A percentile compares a stretch with the other conserved stretches of the same genome.
phyloP scores from a whole-genome alignment of 2,329 filamentous ascomycete species.

The Amauroascus verrucosus region DNA sequence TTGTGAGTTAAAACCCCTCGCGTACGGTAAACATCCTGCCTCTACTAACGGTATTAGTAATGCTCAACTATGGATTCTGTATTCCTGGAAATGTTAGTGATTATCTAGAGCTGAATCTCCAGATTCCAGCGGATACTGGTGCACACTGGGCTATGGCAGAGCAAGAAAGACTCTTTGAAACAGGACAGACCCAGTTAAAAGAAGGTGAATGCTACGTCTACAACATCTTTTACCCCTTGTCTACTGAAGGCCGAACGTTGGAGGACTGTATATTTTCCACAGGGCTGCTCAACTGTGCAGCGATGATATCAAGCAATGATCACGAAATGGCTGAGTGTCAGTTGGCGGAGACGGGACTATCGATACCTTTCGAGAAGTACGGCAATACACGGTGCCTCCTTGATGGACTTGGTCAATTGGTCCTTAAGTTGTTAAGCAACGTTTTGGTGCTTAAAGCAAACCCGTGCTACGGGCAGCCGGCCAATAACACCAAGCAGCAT shows the following conservation, averaged over 20 bases:
- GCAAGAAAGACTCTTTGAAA: slow-evolving; percentile 28
- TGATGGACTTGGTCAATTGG: slow-evolving; percentile 34
- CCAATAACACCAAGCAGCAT: slow-evolving; percentile 32
- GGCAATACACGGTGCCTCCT: slow-evolving; percentile 31
- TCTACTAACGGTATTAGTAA: slow-evolving; percentile 22
- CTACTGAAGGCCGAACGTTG: slow-evolving; percentile 25
- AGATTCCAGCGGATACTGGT: slow-evolving; percentile 31
- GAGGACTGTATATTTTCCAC: slow-evolving; percentile 37
- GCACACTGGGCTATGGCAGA: slow-evolving; percentile 29
- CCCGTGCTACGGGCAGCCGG: slow-evolving; percentile 20
- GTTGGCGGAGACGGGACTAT: slow-evolving; percentile 26
- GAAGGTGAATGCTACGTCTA: slow-evolving; percentile 36
- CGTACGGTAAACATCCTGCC: background rate
- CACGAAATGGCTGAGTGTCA: slow-evolving; percentile 31
- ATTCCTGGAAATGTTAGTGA: slow-evolving; percentile 36
- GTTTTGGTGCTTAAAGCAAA: slow-evolving; percentile 28
- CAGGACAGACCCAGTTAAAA: slow-evolving; percentile 16
- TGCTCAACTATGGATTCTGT: slow-evolving; percentile 40
- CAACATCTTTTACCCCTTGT: slow-evolving; percentile 36
- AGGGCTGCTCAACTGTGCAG: slow-evolving; percentile 34
- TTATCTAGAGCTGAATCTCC: slow-evolving; percentile 35
- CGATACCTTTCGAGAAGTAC: slow-evolving; percentile 22
- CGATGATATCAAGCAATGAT: slow-evolving; percentile 34
- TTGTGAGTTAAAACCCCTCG: slow-evolving; percentile 24
- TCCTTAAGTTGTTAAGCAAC: slow-evolving; percentile 34